Evolutionary conservation across 139 green algal species (phyloP), one percentile per base, ranked within the genome.

Genomic region (Chlamydomonas sphaeroides): DNA sequence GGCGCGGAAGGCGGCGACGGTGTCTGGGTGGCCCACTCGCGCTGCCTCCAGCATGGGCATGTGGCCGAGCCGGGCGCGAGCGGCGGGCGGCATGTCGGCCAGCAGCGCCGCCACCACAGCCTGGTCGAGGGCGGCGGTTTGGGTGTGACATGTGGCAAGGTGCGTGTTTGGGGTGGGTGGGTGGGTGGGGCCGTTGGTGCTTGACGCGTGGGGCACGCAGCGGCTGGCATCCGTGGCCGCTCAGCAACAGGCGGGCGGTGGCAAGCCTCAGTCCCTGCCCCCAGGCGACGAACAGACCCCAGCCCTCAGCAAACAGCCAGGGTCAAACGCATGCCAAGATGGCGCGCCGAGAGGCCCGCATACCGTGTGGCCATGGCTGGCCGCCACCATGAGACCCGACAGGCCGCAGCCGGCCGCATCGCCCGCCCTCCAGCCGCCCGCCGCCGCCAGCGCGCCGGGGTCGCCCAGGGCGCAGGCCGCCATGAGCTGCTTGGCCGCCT

Each of bases 381-480:
- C 61, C 32, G 75, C 75, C 75, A 82, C n/a, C 75, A 82, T 23
- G 32, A 82, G 75, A 21, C 75, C 75, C 32, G 75, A 20, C 25
- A 82, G 73, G 26, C 42, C 75, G 41, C 75, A 82, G 30, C 62
- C 62, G 28, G 62, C 62, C 62, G 65, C 32, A 28, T 72, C 62
- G 6, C 62, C 75, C 2, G 21, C 32, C 17, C 18, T 17, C 36
- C 68, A 80, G 38, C 74, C 74, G 59, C 61, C 62, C 20, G 61
- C 75, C n/a, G 35, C 8, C 8, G 42, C 23, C 42, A 72, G n/a
- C 32, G 45, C 10, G 15, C 5, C 75, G 11, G 33, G 23, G 30
- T 82, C 42, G 17, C 75, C 75, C 32, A 49, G 38, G 5, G 8
- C 30, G 41, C 75, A 82, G 42, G 42, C 63, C 23, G 42, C n/a